A percentile compares a stretch with the other conserved stretches of the same genome.
These are phyloP conservation scores for Calonectria pseudoturangicola DNA, from an alignment of 2,329 filamentous ascomycete genomes.

Conservation along the genomic window DNA sequence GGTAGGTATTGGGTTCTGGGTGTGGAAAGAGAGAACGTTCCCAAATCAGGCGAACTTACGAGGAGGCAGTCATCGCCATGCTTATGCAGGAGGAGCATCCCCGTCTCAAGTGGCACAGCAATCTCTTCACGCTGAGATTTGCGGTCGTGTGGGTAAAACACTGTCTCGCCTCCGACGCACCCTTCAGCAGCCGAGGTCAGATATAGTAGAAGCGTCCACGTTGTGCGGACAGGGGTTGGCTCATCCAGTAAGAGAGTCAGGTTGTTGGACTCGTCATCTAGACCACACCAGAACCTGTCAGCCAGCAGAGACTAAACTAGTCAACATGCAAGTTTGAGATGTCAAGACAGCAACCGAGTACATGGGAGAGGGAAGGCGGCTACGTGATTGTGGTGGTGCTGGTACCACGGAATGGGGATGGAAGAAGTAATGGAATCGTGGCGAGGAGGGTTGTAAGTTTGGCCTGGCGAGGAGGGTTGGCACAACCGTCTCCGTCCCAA, in stretches of 20 bases:
- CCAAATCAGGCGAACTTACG: slow-evolving; percentile 62
- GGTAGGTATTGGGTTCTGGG: background rate
- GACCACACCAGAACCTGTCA: slow-evolving; percentile 30
- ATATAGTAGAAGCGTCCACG: slow-evolving; percentile 94
- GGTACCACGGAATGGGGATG: slow-evolving; percentile 4
- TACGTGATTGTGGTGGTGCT: background rate
- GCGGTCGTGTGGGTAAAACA: slow-evolving; percentile 87
- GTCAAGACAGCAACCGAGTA: slow-evolving; percentile 2
- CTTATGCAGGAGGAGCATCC: slow-evolving; percentile 89
- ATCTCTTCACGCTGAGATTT: slow-evolving; percentile 77
- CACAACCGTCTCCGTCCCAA: slow-evolving; percentile 9
- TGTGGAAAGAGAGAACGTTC: slow-evolving; percentile 37
- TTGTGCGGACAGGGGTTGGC: slow-evolving; percentile 73
- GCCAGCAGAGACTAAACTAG: slow-evolving; percentile 20
- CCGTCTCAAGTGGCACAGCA: slow-evolving; percentile 84
- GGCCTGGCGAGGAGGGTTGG: background rate
- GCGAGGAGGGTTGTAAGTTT: slow-evolving; percentile 1
- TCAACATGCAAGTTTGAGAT: slow-evolving; percentile 1
- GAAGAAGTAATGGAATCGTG: slow-evolving; percentile 1
- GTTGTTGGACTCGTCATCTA: slow-evolving; percentile 91
- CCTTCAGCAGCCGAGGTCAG: slow-evolving; percentile 84
- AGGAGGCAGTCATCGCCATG: slow-evolving; percentile 93
- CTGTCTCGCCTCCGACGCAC: slow-evolving; percentile 90
- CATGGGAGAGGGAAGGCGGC: slow-evolving; percentile 8
- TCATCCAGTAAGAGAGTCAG: slow-evolving; percentile 71